These are phyloP conservation scores for Nitzschia putrida DNA, from an alignment of 108 stramenopile genomes.

Conservation along the genomic window DNA sequence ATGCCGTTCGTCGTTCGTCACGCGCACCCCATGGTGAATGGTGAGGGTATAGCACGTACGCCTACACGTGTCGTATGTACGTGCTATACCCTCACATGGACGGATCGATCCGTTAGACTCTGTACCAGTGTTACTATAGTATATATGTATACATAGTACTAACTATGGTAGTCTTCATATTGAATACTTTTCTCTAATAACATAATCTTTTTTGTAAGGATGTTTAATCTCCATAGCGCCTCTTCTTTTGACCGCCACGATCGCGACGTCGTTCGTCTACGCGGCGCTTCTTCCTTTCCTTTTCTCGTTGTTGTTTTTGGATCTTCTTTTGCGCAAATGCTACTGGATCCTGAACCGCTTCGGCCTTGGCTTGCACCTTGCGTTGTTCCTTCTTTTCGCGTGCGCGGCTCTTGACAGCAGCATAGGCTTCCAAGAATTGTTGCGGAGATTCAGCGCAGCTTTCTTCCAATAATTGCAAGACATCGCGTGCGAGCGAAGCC, in stretches of 20 bases:
- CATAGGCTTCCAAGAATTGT: constrained; percentile 69
- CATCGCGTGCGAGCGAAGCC: constrained; percentile 67
- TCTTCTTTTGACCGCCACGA: constrained; percentile 50
- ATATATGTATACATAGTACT: too few species aligned
- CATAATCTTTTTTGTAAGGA: too few species aligned
- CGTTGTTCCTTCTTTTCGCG: constrained; percentile 71
- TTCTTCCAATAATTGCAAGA: constrained; percentile 75
- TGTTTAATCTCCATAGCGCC: constrained; percentile 3
- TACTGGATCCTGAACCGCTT: constrained; percentile 70
- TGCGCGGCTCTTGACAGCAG: constrained; percentile 68
- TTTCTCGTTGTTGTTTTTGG: constrained; percentile 66
- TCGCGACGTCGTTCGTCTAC: constrained; percentile 55
- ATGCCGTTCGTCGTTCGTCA: too few species aligned
- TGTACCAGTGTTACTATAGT: too few species aligned
- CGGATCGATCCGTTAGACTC: too few species aligned
- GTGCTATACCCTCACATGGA: too few species aligned
- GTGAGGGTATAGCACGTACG: too few species aligned
- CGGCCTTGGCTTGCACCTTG: constrained; percentile 59
- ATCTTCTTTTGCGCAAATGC: constrained; percentile 72
- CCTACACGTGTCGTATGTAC: too few species aligned
- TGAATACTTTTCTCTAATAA: too few species aligned
- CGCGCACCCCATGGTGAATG: too few species aligned
- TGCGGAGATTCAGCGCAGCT: constrained; percentile 41
- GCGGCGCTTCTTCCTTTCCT: constrained; percentile 70
- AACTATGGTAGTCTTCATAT: too few species aligned